Conservation (phyloP, 208 protist species). For the Crithidia bombi region DNA sequence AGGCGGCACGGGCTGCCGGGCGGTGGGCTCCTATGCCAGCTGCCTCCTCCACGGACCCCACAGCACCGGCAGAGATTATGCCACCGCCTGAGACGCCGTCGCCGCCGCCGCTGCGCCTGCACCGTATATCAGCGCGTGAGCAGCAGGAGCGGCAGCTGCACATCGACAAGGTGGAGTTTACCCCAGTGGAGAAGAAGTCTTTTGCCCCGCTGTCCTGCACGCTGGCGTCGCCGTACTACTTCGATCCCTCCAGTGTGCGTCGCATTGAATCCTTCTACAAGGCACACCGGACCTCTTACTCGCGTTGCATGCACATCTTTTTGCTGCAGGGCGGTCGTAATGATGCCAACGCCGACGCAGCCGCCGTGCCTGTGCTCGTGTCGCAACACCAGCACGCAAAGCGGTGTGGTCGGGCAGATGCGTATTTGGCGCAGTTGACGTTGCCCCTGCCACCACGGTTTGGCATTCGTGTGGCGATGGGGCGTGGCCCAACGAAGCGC, state of each 20-base stretch:
- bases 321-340: not conserved
- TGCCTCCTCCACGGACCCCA: conserved; percentile 6
- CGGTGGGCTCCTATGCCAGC: conserved; percentile 57
- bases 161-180: conserved; percentile 58
- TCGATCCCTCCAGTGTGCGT: conserved; percentile 49
- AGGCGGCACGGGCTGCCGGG: conserved; percentile 62
- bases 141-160: conserved; percentile 46
- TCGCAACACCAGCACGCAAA: not conserved
- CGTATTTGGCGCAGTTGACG: conserved; percentile 71
- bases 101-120: conserved; percentile 43
- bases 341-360: not conserved
- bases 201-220: conserved; percentile 61
- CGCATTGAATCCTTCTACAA: conserved; percentile 70
- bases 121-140: conserved; percentile 16
- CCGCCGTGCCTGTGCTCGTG: too few species aligned
- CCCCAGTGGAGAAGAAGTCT: conserved; percentile 42
- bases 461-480: conserved; percentile 73
- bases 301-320: conserved; percentile 34
- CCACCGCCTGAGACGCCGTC: conserved; percentile 42
- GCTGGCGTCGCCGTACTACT: conserved; percentile 68
- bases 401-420: not conserved
- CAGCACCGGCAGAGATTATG: conserved; percentile 20
- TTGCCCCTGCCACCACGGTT: conserved; percentile 73
- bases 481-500: conserved; percentile 56
- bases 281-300: conserved; percentile 41